Evolutionary conservation across 2,329 filamentous ascomycete genomes (phyloP).

Genomic region (Hypoxylon sp.): DNA sequence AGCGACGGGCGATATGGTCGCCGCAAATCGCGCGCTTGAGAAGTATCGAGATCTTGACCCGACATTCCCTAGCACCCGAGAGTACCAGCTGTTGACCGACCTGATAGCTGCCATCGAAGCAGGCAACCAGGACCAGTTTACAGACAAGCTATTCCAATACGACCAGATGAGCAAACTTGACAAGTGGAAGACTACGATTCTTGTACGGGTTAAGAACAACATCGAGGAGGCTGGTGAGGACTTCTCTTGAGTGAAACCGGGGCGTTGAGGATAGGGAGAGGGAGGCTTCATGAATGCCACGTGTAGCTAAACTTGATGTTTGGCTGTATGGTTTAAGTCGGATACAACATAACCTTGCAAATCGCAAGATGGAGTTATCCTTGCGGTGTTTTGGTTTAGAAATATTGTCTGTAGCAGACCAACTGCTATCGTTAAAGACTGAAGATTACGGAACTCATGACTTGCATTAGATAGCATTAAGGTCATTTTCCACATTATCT

Average conservation of each 20-base stretch:
- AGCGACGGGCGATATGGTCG: conserved; percentile 79
- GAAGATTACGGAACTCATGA: conserved; percentile 14
- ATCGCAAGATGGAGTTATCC: conserved; percentile 23
- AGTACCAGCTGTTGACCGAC: conserved; percentile 85
- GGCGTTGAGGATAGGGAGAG: conserved; percentile 26
- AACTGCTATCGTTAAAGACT: conserved; percentile 20
- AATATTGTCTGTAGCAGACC: conserved; percentile 14
- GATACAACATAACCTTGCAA: conserved; percentile 13
- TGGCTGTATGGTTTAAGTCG: conserved; percentile 17
- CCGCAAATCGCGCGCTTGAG: conserved; percentile 83
- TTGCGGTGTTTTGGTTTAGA: conserved; percentile 30
- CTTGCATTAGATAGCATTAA: conserved; percentile 25
- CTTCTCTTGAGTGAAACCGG: conserved; percentile 49
- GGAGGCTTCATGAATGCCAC: conserved; percentile 13
- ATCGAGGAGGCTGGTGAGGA: conserved; percentile 71
- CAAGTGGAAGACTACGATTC: conserved; percentile 94
- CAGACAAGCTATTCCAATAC: conserved; percentile 88
- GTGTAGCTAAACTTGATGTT: conserved; percentile 21
- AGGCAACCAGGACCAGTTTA: conserved; percentile 85
- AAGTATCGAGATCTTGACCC: conserved; percentile 85
- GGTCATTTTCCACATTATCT: conserved; percentile 16
- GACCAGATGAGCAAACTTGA: conserved; percentile 95
- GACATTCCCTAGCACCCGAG: conserved; percentile 81
- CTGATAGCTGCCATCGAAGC: conserved; percentile 81
- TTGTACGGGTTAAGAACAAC: conserved; percentile 85